Evolutionary conservation across 495 filamentous ascomycete species (phyloP), one percentile per base, ranked within the genome.

Genomic region (Tetracladium marchalianum): DNA sequence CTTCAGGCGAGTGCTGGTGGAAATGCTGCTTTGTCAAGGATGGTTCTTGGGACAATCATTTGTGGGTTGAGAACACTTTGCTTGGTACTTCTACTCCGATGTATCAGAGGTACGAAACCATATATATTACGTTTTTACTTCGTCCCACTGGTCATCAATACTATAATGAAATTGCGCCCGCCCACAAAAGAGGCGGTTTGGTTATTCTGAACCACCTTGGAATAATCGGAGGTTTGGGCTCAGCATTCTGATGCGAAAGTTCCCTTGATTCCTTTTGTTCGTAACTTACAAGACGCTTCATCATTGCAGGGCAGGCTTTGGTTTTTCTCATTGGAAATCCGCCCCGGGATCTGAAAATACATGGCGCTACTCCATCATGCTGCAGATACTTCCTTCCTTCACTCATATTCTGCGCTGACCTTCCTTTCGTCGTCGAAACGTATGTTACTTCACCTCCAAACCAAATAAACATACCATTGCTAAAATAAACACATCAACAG

Each of bases 191-290:
- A 5, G 75, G 75, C 0, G 67, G 65, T 45, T 70, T 70, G 43
- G 74, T 79, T 1, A 71, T 77, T 17, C 61, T 77, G 52, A 77
- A 77, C 50, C 75, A 79, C 41, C 65, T 77, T 49, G 74, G 75
- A 5, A 67, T 78, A 40, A 68, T 77, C 31, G 62, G 64, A 10
- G 73, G 75, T 31, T 46, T 78, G 1, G 71, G 71, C 0, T 40
- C 47, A 2, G 75, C 73, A 0, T 75, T 78, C 44, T 78, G 75
- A 73, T 76, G n/a, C n/a, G n/a, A n/a, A 59, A 39, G 64, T 31
- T 35, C 13, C 8, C 0, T 6, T 16, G 6, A 4, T 3, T 4
- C 39, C 38, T 8, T 16, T 19, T 24, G 11, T 27, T 24, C 18
- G 24, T 44, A 22, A 33, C 7, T 41, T 32, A n/a, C n/a, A n/a